phyloP scores from a whole-genome alignment of 305 asterid species.

The Coffea humblotiana region DNA sequence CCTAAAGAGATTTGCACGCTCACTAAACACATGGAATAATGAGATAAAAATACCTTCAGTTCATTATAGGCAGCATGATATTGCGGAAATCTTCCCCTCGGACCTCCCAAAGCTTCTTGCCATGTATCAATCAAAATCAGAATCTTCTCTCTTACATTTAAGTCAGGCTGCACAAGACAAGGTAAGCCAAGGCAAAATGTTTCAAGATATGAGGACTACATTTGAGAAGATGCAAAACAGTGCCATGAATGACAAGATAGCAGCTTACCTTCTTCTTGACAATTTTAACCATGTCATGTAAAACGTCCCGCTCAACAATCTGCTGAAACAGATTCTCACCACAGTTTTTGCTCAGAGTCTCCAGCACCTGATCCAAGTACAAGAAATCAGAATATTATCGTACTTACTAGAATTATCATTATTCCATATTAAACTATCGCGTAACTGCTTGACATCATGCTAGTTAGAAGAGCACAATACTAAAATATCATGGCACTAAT shows the following conservation, averaged over 20 bases:
- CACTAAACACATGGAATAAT: neutral
- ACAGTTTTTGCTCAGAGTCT: constrained; percentile 94
- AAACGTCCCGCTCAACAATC: constrained; percentile 87
- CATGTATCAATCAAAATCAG: constrained; percentile 82
- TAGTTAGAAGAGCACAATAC: neutral
- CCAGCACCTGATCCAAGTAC: constrained; percentile 67
- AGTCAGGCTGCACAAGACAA: constrained; percentile 71
- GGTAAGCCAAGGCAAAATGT: constrained; percentile 14
- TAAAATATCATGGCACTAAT: neutral
- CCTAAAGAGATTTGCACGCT: neutral
- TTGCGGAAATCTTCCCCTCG: constrained; percentile 82
- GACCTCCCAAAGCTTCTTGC: constrained; percentile 98
- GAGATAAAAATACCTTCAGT: constrained; percentile 51
- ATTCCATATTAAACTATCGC: neutral
- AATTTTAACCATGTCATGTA: constrained; percentile 96
- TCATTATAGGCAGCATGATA: constrained; percentile 87
- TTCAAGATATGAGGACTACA: constrained; percentile 12
- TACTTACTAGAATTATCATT: neutral
- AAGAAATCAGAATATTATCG: constrained; percentile 3
- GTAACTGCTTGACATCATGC: neutral
- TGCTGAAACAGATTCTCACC: constrained; percentile 86
- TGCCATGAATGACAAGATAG: constrained; percentile 2
- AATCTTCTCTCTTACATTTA: constrained; percentile 95
- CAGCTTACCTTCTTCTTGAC: constrained; percentile 77
- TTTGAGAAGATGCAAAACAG: constrained; percentile 5